Evolutionary conservation across 2,329 filamentous ascomycete genomes (phyloP).

Genomic region (Aspergillus latus): DNA sequence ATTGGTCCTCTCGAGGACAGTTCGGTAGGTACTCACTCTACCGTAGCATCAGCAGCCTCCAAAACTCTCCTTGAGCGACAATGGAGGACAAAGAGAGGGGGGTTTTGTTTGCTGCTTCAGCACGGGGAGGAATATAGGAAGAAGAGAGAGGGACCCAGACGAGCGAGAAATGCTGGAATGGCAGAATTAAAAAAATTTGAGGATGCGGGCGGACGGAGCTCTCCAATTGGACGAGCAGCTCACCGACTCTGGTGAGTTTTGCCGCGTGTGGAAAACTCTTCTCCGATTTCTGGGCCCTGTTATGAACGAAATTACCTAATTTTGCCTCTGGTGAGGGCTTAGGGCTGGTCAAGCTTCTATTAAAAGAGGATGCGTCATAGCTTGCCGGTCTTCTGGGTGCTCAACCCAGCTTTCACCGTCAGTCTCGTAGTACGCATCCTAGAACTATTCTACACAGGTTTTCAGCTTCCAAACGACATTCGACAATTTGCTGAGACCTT

Average conservation of each 20-base stretch:
- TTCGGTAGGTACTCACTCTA: constrained; percentile 35
- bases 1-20: constrained; percentile 43
- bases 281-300: constrained; percentile 9
- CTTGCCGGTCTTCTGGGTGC: not conserved
- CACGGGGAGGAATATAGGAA: constrained; percentile 29
- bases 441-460: not conserved
- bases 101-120: constrained; percentile 28
- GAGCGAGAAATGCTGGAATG: constrained; percentile 20
- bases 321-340: constrained; percentile 1
- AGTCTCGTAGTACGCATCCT: too few relatives aligned
- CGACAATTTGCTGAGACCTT: not conserved
- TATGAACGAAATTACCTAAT: constrained; percentile 10
- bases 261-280: constrained; percentile 24
- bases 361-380: not conserved
- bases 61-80: constrained; percentile 23
- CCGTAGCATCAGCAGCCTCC: constrained; percentile 40
- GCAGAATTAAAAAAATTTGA: constrained; percentile 29
- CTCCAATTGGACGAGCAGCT: constrained; percentile 25
- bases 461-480: not conserved
- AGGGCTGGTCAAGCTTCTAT: not conserved
- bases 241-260: constrained; percentile 16
- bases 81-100: constrained; percentile 18
- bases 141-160: constrained; percentile 21
- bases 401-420: not conserved
- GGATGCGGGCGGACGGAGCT: constrained; percentile 20